Evolutionary conservation across 352 stramenopile genomes (phyloP).

Genomic region (Blastocystis sp.): DNA sequence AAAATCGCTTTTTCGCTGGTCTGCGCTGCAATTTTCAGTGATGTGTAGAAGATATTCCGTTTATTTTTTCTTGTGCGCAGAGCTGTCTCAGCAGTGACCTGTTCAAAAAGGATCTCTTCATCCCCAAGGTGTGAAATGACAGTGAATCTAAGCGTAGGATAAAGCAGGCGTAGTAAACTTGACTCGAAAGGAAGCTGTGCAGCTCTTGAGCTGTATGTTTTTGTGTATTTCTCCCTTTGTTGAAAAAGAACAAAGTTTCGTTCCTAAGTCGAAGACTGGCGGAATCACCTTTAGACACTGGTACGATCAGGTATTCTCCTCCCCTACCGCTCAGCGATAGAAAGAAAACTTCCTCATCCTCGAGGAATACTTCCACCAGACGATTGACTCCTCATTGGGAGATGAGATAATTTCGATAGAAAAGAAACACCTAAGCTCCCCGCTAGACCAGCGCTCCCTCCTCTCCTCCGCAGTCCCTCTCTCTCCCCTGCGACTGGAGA

Average conservation of each 20-base stretch:
- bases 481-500: neutral
- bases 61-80: neutral
- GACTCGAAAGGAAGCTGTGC: neutral
- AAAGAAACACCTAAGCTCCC: neutral
- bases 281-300: neutral
- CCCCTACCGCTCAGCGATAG: neutral
- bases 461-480: neutral
- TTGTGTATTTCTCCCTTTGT: neutral
- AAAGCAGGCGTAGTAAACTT: neutral
- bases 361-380: constrained; percentile 29
- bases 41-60: constrained; percentile 9
- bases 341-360: constrained; percentile 2
- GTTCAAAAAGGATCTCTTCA: neutral
- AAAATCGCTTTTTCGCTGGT: neutral
- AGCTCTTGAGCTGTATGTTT: constrained; percentile 9
- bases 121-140: neutral
- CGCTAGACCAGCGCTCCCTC: neutral
- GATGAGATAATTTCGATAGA: neutral
- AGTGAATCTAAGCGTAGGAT: neutral
- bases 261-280: neutral
- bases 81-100: neutral
- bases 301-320: neutral
- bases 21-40: neutral
- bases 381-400: neutral
- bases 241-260: neutral